These are phyloP conservation scores for Discostella stelligeroides DNA, from an alignment of 108 stramenopile genomes.

Conservation along the genomic window DNA sequence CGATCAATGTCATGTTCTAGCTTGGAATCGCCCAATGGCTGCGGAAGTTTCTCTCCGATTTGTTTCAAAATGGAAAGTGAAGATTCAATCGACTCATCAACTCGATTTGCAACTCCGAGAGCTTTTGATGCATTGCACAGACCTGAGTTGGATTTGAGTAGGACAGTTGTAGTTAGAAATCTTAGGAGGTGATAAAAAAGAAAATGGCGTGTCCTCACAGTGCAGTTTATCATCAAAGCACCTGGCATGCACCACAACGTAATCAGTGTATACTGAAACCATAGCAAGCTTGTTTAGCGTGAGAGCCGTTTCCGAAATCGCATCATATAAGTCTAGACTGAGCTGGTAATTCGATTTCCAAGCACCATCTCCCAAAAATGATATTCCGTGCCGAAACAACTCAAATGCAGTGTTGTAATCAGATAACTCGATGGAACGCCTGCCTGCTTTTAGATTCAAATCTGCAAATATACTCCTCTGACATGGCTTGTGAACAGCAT, in stretches of 20 bases:
- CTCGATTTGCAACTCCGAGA: background rate
- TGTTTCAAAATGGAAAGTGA: slow-evolving; percentile 5
- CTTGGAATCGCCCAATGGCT: background rate
- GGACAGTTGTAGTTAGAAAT: too few species aligned
- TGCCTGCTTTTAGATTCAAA: too few species aligned
- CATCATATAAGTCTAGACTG: slow-evolving; percentile 31
- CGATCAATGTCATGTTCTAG: background rate
- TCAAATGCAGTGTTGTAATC: slow-evolving; percentile 12
- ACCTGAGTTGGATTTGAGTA: too few species aligned
- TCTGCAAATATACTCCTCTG: slow-evolving; percentile 27
- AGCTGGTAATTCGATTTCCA: too few species aligned
- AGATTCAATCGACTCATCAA: slow-evolving; percentile 1
- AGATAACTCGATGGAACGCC: slow-evolving; percentile 10
- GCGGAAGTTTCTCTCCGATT: slow-evolving; percentile 14
- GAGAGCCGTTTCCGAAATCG: slow-evolving; percentile 22
- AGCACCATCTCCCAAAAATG: too few species aligned
- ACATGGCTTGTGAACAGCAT: background rate
- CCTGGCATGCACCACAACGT: background rate
- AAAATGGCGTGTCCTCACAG: too few species aligned
- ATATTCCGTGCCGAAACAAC: too few species aligned
- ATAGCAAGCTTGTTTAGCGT: slow-evolving; percentile 2
- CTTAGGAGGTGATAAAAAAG: too few species aligned
- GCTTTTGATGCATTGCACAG: background rate
- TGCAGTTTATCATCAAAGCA: too few species aligned
- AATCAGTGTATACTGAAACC: background rate